Evolutionary conservation across 331 rosid species (phyloP), one percentile per base, ranked within the genome.

Genomic region (Phaseolus coccineus): DNA sequence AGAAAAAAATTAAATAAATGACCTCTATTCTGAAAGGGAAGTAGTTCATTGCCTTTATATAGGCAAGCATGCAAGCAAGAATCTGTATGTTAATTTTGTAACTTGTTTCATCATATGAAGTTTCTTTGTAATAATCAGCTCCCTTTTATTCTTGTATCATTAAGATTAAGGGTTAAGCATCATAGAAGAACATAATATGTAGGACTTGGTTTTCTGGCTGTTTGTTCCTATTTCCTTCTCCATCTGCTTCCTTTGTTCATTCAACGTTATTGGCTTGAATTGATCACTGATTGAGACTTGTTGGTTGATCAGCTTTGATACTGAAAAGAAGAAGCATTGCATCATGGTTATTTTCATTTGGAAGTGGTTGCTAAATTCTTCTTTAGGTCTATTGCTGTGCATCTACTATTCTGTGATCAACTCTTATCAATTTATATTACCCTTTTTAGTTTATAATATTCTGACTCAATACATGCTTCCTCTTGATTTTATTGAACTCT

Each of bases 401-500:
- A 52, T 39, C 47, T 47, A 53, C 57, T 42, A 27, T 3, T 67
- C 58, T 77, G 19, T 51, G 44, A 66, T 51, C 7, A 31, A 48
- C 27, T 48, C 25, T 8, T 35, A 9, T 27, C 19, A 48, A 31
- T 50, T 27, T 33, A 48, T 19, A 22, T 63, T 39, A 24, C 2
- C 8, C 69, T 0, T 63, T 63, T 76, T 62, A 47, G 39, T 65
- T 48, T 53, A 24, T 24, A 22, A n/a, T 51, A 68, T 35, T 50
- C 64, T 33, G 40, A 22, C 22, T 62, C 31, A 47, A 31, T 48
- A 31, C 64, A 76, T 37, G n/a, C 33, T 7, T 57, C 71, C 62
- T 47, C 39, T 25, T 59, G 71, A 79, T 79, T 79, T 71, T 24
- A 6, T 50, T 52, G 11, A 40, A 5, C 42, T 55, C 58, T 12